phyloP scores from a whole-genome alignment of 169 alveolate genomes.

The Plasmodium gonderi region DNA sequence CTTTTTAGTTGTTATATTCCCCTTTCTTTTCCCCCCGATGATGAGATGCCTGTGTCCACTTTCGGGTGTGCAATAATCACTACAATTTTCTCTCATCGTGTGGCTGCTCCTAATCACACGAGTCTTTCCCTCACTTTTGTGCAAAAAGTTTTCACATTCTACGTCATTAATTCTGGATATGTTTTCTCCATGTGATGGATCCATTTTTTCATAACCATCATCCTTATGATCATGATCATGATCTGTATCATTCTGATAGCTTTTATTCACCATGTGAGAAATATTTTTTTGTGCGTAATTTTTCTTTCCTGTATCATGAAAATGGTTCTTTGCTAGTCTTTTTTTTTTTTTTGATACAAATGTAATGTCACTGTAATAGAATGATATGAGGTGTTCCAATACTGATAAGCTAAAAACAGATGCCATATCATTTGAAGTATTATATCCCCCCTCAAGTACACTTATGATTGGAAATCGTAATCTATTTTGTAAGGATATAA shows the following conservation, averaged over 20 bases:
- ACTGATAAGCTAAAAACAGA: constrained; percentile 96
- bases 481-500: constrained; percentile 95
- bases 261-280: too few species aligned
- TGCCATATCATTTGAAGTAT: constrained; percentile 91
- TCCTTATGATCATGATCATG: too few species aligned
- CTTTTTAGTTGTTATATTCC: not conserved
- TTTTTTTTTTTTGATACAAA: not conserved
- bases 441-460: constrained; percentile 99
- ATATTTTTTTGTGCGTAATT: not conserved
- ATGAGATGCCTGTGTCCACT: too few species aligned
- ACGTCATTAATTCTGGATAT: too few species aligned
- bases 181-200: not conserved
- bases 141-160: too few species aligned
- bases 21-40: not conserved
- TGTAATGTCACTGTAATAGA: constrained; percentile 57
- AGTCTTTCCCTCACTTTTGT: too few species aligned
- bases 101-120: too few species aligned
- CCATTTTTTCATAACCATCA: not conserved
- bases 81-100: too few species aligned
- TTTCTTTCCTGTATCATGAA: not conserved
- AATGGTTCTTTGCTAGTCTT: not conserved
- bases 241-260: too few species aligned
- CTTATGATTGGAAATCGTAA: constrained; percentile 87
- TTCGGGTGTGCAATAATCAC: too few species aligned
- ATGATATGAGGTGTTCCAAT: constrained; percentile 92